Conservation (phyloP, 371 early-diverging fungal species). For the Phascolomyces articulosus region DNA sequence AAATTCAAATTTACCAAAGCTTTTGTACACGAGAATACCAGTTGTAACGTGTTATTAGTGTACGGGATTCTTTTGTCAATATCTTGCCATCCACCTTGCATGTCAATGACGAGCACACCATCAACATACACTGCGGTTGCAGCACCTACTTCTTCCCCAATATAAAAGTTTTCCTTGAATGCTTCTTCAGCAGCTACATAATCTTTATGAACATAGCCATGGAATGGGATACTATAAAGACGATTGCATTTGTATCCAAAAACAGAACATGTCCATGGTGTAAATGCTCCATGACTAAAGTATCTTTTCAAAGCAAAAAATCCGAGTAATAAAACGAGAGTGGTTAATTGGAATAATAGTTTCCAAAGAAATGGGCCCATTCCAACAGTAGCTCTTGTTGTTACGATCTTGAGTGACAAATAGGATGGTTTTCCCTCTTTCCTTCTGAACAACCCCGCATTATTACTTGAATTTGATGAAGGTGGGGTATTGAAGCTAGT, state of each 20-base stretch:
- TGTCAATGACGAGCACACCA: conserved; percentile 60
- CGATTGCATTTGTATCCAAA: background rate
- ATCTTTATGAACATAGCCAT: conserved; percentile 29
- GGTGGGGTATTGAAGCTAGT: too few relatives aligned
- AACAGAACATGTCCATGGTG: background rate
- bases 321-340: too few relatives aligned
- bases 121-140: conserved; percentile 56
- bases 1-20: conserved; percentile 58
- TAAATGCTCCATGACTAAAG: background rate
- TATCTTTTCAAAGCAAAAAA: background rate
- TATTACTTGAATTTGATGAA: too few relatives aligned
- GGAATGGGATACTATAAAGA: conserved; percentile 12
- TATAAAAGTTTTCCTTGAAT: conserved; percentile 33
- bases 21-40: conserved; percentile 72
- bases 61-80: conserved; percentile 39
- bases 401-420: too few relatives aligned
- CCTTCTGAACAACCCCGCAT: too few relatives aligned
- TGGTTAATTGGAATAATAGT: too few relatives aligned
- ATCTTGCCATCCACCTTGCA: conserved; percentile 70
- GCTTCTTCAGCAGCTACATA: conserved; percentile 31
- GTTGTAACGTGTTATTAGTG: conserved; percentile 57
- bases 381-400: too few relatives aligned
- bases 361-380: too few relatives aligned
- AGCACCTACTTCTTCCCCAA: conserved; percentile 56
- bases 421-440: too few relatives aligned